phyloP scores from a whole-genome alignment of 2,329 filamentous ascomycete genomes.

The Colletotrichum trifolii region DNA sequence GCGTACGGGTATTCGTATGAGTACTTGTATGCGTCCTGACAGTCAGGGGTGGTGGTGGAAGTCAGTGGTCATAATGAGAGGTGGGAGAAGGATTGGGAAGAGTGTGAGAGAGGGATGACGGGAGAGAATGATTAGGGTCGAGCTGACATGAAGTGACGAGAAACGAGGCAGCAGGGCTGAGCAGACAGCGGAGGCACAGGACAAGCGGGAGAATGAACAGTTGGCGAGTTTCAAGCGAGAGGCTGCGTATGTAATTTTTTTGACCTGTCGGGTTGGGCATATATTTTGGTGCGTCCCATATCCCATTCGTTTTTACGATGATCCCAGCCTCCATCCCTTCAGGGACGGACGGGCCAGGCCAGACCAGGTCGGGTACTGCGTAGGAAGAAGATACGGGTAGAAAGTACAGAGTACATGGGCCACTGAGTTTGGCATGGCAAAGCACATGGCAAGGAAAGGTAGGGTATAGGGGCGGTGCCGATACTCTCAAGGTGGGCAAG shows the following conservation, averaged over 20 bases:
- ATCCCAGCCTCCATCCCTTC: slow-evolving; percentile 23
- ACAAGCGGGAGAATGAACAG: slow-evolving; percentile 26
- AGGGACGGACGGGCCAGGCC: slow-evolving; percentile 1
- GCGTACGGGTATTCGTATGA: slow-evolving; percentile 19
- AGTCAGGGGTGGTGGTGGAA: no score
- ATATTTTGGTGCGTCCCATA: slow-evolving; percentile 36
- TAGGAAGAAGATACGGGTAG: not conserved
- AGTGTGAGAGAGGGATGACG: no score
- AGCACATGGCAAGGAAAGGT: slow-evolving; percentile 6
- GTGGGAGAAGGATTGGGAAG: not conserved
- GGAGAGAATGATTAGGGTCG: not conserved
- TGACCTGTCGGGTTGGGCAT: slow-evolving; percentile 28
- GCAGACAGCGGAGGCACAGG: not conserved
- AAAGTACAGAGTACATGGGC: slow-evolving; percentile 13
- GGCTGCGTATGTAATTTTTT: not conserved
- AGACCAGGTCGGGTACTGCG: slow-evolving; percentile 3
- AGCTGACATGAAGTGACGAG: slow-evolving; percentile 6
- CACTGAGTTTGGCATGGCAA: not conserved
- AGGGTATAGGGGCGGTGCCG: not conserved
- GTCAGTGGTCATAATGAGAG: slow-evolving; percentile 4
- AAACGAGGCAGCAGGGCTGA: not conserved
- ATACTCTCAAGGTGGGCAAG: no score
- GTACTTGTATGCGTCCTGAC: no score
- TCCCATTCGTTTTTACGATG: slow-evolving; percentile 27
- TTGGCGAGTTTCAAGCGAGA: slow-evolving; percentile 7